Conservation (phyloP, 495 filamentous ascomycete genomes). For the Aspergillus panamensis region DNA sequence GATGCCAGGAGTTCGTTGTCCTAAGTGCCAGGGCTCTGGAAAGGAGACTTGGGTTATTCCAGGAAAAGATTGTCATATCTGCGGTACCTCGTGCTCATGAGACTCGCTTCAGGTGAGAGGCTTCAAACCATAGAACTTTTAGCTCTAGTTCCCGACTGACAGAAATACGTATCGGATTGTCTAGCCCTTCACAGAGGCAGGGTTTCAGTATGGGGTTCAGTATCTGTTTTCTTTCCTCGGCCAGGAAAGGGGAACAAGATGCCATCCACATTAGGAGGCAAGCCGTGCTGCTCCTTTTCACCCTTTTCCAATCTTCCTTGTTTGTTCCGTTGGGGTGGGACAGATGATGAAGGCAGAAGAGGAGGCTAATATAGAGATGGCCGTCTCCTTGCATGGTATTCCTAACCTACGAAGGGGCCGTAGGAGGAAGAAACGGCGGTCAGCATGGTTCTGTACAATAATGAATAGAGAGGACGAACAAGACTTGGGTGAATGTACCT, state of each 20-base stretch:
- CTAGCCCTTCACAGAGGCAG: neutral
- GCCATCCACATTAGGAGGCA: conserved; percentile 5
- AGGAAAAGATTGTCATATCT: conserved; percentile 48
- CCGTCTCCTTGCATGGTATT: neutral
- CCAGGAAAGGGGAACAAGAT: neutral
- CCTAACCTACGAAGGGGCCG: neutral
- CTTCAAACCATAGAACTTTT: neutral
- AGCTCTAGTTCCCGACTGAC: neutral
- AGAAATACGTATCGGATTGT: neutral
- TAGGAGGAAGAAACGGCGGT: neutral
- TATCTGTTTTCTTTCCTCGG: neutral
- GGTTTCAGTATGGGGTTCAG: neutral
- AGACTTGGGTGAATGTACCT: neutral
- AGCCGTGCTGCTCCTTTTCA: neutral
- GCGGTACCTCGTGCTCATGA: conserved; percentile 37
- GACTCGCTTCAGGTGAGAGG: neutral
- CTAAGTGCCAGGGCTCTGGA: conserved; percentile 37
- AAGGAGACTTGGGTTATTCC: conserved; percentile 50
- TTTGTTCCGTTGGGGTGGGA: neutral
- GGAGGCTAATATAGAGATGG: neutral
- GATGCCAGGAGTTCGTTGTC: conserved; percentile 52
- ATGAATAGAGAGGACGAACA: neutral
- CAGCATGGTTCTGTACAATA: neutral
- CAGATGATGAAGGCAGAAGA: neutral
- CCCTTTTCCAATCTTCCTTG: neutral